phyloP scores from a whole-genome alignment of 805 yeast species.

The Kregervanrija delftensis region DNA sequence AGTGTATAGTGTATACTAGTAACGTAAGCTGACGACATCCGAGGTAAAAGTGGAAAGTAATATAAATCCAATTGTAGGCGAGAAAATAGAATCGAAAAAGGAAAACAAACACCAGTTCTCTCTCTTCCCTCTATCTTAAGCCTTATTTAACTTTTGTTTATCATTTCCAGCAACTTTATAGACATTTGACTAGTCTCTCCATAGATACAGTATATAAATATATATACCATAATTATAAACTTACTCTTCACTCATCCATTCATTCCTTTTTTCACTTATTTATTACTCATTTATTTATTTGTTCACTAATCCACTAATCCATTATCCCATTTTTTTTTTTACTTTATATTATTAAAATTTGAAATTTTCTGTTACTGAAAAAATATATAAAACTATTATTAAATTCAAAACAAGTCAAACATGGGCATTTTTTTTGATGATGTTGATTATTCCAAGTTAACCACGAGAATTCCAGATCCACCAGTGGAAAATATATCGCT shows the following conservation, averaged over 20 bases:
- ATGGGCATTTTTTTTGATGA: neutral
- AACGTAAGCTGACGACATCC: too few relatives aligned
- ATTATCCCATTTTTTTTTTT: neutral
- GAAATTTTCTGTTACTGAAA: neutral
- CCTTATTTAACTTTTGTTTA: too few relatives aligned
- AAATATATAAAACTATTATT: too few relatives aligned
- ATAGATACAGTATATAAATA: too few relatives aligned
- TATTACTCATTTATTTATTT: neutral
- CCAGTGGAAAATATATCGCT: slow-evolving; percentile 21
- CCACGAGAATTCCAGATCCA: slow-evolving; percentile 26
- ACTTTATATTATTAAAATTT: neutral
- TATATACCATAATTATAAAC: too few relatives aligned
- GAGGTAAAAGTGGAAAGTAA: too few relatives aligned
- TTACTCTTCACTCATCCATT: neutral
- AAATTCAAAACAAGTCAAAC: too few relatives aligned
- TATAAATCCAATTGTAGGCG: neutral
- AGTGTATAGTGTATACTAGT: too few relatives aligned
- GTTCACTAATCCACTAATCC: neutral
- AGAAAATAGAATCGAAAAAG: neutral
- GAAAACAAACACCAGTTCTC: too few relatives aligned
- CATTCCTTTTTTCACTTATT: neutral
- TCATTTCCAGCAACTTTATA: too few relatives aligned
- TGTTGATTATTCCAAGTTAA: slow-evolving; percentile 2
- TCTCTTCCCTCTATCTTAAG: too few relatives aligned
- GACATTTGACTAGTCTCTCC: too few relatives aligned